Conservation (phyloP, 2,329 filamentous ascomycete genomes). For the Ceratocystis lukuohia region DNA sequence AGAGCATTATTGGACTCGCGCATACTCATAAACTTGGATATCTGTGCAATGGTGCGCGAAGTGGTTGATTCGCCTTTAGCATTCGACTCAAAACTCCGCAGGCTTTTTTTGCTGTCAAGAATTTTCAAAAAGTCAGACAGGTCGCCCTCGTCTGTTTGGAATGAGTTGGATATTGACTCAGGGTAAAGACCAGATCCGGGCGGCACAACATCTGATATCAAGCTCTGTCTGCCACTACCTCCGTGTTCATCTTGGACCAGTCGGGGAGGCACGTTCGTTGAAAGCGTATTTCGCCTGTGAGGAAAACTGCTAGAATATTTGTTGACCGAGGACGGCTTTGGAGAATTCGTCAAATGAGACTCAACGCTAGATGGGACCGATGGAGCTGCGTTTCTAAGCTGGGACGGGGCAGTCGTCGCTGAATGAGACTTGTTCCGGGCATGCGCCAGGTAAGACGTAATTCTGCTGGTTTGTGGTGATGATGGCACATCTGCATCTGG, state of each 20-base stretch:
- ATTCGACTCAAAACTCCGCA: conserved; percentile 60
- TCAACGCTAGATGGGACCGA: conserved; percentile 34
- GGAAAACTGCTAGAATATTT: conserved; percentile 92
- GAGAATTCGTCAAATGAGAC: conserved; percentile 59
- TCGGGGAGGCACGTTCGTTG: conserved; percentile 53
- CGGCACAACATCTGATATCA: conserved; percentile 53
- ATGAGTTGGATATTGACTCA: conserved; percentile 53
- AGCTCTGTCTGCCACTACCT: conserved; percentile 68
- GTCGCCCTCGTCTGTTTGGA: conserved; percentile 72
- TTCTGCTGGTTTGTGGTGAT: conserved; percentile 35
- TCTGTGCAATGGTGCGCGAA: conserved; percentile 62
- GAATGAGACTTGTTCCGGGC: conserved; percentile 18
- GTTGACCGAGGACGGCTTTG: conserved; percentile 62
- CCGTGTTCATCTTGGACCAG: conserved; percentile 53
- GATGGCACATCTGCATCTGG: conserved; percentile 37
- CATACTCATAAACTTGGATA: conserved; percentile 79
- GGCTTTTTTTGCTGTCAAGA: conserved; percentile 76
- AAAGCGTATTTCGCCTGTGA: conserved; percentile 65
- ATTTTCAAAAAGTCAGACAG: conserved; percentile 87
- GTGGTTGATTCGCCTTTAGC: conserved; percentile 52
- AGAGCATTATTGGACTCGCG: conserved; percentile 76
- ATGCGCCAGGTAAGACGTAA: conserved; percentile 13
- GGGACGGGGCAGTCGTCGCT: conserved; percentile 8
- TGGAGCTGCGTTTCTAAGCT: conserved; percentile 26
- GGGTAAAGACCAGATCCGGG: conserved; percentile 70